Evolutionary conservation across 2,329 filamentous ascomycete genomes (phyloP).

Genomic region (Fusarium circinatum): DNA sequence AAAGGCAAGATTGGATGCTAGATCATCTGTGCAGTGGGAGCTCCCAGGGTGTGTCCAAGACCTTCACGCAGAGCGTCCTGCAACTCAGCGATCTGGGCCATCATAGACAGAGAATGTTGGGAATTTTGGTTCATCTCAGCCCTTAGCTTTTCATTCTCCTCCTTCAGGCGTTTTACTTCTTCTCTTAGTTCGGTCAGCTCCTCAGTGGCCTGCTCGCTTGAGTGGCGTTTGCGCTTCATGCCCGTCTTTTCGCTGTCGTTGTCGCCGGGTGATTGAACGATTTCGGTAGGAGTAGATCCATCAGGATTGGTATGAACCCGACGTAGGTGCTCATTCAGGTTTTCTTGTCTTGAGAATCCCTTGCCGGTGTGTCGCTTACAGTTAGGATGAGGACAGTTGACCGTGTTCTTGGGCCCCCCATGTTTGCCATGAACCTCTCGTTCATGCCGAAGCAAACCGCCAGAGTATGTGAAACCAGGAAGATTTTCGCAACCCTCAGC

Average conservation of each 20-base stretch:
- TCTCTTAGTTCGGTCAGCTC: constrained; percentile 68
- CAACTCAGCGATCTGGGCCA: constrained; percentile 60
- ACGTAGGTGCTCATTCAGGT: constrained; percentile 91
- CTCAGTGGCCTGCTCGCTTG: constrained; percentile 47
- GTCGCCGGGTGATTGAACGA: constrained; percentile 55
- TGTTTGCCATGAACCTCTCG: constrained; percentile 94
- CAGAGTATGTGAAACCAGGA: constrained; percentile 93
- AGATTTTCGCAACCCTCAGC: constrained; percentile 89
- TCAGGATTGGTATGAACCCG: constrained; percentile 77
- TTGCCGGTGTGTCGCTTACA: constrained; percentile 91
- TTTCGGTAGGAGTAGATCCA: constrained; percentile 49
- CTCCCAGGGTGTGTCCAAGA: constrained; percentile 48
- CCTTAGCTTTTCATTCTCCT: constrained; percentile 70
- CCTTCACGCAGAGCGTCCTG: constrained; percentile 55
- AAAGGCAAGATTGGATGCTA: constrained; percentile 34
- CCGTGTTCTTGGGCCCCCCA: constrained; percentile 85
- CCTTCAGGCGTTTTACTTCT: constrained; percentile 73
- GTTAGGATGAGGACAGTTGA: constrained; percentile 85
- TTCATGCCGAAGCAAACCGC: constrained; percentile 88
- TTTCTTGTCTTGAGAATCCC: constrained; percentile 93
- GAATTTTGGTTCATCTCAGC: constrained; percentile 61
- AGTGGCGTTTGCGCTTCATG: constrained; percentile 59
- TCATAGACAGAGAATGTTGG: constrained; percentile 58
- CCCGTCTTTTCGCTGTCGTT: constrained; percentile 58
- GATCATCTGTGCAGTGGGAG: constrained; percentile 56